Conservation (phyloP, 495 filamentous ascomycete species). For the Penicillium subrubescens region DNA sequence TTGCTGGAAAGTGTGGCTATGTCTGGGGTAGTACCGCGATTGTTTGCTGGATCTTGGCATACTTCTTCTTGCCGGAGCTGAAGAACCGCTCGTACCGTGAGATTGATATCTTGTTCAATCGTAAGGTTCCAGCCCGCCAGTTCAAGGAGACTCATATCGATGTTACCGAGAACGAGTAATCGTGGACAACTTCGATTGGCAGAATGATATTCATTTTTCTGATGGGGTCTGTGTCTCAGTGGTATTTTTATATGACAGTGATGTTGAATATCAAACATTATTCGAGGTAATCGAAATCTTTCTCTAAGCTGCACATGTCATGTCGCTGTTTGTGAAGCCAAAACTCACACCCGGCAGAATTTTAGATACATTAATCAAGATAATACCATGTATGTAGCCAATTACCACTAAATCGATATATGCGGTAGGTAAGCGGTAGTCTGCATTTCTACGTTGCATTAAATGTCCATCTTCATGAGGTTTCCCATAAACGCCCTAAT, state of each 20-base stretch:
- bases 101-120: constrained; percentile 45
- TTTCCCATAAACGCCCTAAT: too few species aligned
- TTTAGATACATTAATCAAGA: too few species aligned
- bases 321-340: too few species aligned
- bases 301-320: too few species aligned
- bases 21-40: constrained; percentile 35
- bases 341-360: too few species aligned
- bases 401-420: too few species aligned
- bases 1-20: constrained; percentile 40
- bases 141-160: constrained; percentile 52
- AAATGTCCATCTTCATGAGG: too few species aligned
- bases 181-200: neutral
- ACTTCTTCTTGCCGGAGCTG: constrained; percentile 40
- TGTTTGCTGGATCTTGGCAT: constrained; percentile 28
- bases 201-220: neutral
- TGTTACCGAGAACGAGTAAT: constrained; percentile 54
- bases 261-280: neutral
- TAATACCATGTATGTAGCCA: too few species aligned
- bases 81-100: constrained; percentile 45
- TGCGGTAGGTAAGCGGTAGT: too few species aligned
- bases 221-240: neutral
- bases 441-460: too few species aligned
- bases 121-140: constrained; percentile 30
- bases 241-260: neutral
- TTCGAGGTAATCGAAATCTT: neutral